Conservation (phyloP, 2,329 filamentous ascomycete species). For the Cladosporium sp. region DNA sequence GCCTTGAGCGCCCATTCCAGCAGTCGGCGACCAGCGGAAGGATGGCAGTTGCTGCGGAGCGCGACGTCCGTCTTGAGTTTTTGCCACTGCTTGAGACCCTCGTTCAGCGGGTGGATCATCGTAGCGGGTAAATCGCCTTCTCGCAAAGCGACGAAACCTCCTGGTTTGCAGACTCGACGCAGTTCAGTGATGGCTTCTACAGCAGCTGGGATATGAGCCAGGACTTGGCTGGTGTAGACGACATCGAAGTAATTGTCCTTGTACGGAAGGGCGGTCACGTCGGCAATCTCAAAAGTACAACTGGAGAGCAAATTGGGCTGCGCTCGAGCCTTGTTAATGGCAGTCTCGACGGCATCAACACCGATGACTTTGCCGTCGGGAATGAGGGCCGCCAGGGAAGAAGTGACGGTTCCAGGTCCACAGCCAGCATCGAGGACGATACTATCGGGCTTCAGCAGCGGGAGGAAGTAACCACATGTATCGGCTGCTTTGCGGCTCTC, state of each 20-base stretch:
- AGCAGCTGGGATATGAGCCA: constrained; percentile 52
- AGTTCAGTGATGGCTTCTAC: constrained; percentile 49
- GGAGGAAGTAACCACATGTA: constrained; percentile 2
- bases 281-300: constrained; percentile 33
- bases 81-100: not conserved
- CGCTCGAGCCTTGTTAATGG: constrained; percentile 28
- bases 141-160: constrained; percentile 31
- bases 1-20: not conserved
- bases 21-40: not conserved
- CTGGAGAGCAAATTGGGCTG: constrained; percentile 29
- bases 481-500: constrained; percentile 7
- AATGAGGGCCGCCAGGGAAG: constrained; percentile 28
- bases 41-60: not conserved
- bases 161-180: constrained; percentile 47
- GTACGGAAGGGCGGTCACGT: constrained; percentile 38
- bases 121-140: not conserved
- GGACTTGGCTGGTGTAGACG: constrained; percentile 55
- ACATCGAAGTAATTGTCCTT: constrained; percentile 52
- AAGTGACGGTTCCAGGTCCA: constrained; percentile 37
- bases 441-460: constrained; percentile 21
- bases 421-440: constrained; percentile 36
- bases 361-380: constrained; percentile 28
- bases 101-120: not conserved
- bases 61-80: not conserved
- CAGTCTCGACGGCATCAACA: constrained; percentile 26